Evolutionary conservation across 345 rosid genomes (phyloP).

Genomic region (Diplotaxis tenuifolia): DNA sequence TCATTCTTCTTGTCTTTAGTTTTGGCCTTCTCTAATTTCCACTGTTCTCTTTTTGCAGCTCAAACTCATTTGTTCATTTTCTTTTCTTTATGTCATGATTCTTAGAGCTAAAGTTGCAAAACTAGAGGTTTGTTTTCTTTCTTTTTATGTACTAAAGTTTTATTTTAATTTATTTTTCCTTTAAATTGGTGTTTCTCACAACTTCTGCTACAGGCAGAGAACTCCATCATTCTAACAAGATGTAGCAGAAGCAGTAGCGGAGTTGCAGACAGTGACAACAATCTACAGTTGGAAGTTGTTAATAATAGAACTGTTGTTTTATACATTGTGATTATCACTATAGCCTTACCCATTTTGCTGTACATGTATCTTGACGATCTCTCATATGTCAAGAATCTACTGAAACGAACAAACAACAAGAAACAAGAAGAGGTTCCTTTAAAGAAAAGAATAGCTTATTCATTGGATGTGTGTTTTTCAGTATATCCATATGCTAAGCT

Average conservation of each 20-base stretch:
- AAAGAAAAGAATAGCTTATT: slow-evolving; percentile 88
- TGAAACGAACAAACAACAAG: slow-evolving; percentile 46
- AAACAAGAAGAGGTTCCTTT: slow-evolving; percentile 71
- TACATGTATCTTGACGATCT: slow-evolving; percentile 71
- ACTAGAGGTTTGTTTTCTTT: slow-evolving; percentile 49
- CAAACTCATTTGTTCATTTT: slow-evolving; percentile 43
- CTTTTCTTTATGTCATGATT: slow-evolving; percentile 47
- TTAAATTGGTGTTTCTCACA: not conserved
- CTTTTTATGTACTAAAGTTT: too few species aligned
- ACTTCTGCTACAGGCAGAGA: slow-evolving; percentile 60
- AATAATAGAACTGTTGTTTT: slow-evolving; percentile 62
- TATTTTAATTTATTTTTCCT: not conserved
- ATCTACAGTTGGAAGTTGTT: slow-evolving; percentile 40
- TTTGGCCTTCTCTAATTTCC: not conserved
- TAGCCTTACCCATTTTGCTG: slow-evolving; percentile 58
- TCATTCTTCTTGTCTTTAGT: too few species aligned
- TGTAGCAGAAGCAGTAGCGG: slow-evolving; percentile 37
- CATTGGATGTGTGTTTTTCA: slow-evolving; percentile 85
- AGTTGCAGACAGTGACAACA: slow-evolving; percentile 32
- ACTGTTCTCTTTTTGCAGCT: slow-evolving; percentile 49
- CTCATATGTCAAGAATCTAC: slow-evolving; percentile 54
- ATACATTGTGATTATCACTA: slow-evolving; percentile 53
- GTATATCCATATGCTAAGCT: slow-evolving; percentile 88
- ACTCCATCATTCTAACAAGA: slow-evolving; percentile 41
- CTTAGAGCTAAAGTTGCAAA: slow-evolving; percentile 50